These are phyloP conservation scores for Pluteus cervinus DNA, from an alignment of 768 basidiomycete genomes.

Conservation along the genomic window DNA sequence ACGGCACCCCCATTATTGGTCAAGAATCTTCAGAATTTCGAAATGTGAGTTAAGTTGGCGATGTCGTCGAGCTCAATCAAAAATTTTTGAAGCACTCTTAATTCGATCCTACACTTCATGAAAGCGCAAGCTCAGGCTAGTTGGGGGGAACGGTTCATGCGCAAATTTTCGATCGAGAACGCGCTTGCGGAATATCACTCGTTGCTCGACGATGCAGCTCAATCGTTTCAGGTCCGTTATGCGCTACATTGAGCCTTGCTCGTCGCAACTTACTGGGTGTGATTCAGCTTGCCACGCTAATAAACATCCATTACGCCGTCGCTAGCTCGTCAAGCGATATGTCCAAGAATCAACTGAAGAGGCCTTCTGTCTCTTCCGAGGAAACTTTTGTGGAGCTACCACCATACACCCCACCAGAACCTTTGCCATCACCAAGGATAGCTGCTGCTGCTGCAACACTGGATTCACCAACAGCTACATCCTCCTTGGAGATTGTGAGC, in stretches of 20 bases:
- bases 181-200: conserved; percentile 26
- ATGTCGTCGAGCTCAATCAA: neutral
- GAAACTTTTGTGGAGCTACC: conserved; percentile 5
- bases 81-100: conserved; percentile 25
- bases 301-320: conserved; percentile 39
- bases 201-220: conserved; percentile 36
- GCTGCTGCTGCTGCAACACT: no score
- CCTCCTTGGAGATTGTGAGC: neutral
- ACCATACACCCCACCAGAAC: conserved; percentile 3
- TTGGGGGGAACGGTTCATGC: conserved; percentile 35
- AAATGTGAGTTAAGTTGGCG: conserved; percentile 22
- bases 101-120: conserved; percentile 33
- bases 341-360: conserved; percentile 5
- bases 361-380: neutral
- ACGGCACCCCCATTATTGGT: conserved; percentile 32
- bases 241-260: no score
- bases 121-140: conserved; percentile 28
- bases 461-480: no score
- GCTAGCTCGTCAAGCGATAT: conserved; percentile 9
- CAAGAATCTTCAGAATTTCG: conserved; percentile 34
- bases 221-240: conserved; percentile 38
- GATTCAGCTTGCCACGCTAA: conserved; percentile 36
- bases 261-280: no score
- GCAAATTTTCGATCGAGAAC: conserved; percentile 33
- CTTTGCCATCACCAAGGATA: no score